Percentiles rank a stretch among this genome's conserved stretches.
These are phyloP conservation scores for Pleurotus sapidus DNA, from an alignment of 768 basidiomycete genomes.

Conservation along the genomic window DNA sequence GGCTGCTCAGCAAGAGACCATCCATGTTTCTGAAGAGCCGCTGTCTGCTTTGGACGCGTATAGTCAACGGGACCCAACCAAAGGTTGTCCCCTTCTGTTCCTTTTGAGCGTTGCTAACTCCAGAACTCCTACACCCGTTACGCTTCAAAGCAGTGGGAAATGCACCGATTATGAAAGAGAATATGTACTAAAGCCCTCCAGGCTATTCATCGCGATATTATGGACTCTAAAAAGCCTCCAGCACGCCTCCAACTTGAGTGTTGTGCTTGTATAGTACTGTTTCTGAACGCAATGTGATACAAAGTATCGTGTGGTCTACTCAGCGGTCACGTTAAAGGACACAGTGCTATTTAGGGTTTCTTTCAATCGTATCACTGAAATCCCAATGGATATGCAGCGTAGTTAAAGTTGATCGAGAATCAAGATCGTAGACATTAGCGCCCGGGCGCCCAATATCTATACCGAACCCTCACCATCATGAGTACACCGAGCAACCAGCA, in stretches of 20 bases:
- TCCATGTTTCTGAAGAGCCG: not conserved
- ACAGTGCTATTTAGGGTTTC: too few relatives aligned
- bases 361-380: too few relatives aligned
- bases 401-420: too few relatives aligned
- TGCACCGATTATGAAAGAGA: conserved; percentile 98
- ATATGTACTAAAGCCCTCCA: conserved; percentile 71
- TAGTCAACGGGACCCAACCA: not conserved
- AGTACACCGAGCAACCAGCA: too few relatives aligned
- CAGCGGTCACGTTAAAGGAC: too few relatives aligned
- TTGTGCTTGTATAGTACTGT: conserved; percentile 6
- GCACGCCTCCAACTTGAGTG: conserved; percentile 64
- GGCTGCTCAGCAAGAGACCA: not conserved
- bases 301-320: too few relatives aligned
- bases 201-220: not conserved
- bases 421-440: too few relatives aligned
- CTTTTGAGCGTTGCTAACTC: not conserved
- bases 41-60: not conserved
- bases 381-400: too few relatives aligned
- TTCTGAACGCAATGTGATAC: not conserved
- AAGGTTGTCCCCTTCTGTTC: not conserved
- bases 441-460: too few relatives aligned
- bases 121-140: conserved; percentile 68
- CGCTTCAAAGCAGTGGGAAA: conserved; percentile 98
- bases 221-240: conserved; percentile 30
- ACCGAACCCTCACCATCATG: too few relatives aligned